phyloP scores from a whole-genome alignment of 2,329 filamentous ascomycete genomes.

The Cladophialophora chaetospira region DNA sequence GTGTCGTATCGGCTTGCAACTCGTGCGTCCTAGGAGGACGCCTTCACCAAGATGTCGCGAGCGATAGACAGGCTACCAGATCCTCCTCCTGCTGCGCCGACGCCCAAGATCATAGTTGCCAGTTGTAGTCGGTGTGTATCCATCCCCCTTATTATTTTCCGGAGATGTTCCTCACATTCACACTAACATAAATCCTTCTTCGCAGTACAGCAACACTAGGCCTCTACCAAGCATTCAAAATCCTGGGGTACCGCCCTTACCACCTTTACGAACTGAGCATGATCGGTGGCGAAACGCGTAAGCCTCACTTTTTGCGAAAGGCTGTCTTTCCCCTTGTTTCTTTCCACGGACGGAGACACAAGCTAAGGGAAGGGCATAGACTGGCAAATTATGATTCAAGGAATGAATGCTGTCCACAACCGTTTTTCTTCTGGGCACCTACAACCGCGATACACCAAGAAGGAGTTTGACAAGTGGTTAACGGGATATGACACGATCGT shows the following conservation, averaged over 20 bases:
- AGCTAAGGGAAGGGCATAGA: too few species aligned
- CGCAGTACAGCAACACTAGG: constrained; percentile 6
- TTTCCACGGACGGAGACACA: too few species aligned
- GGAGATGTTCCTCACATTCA: background rate
- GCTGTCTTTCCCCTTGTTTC: too few species aligned
- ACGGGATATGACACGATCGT: constrained; percentile 5
- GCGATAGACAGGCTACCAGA: constrained; percentile 4
- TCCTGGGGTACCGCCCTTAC: constrained; percentile 3
- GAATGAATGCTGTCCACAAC: background rate
- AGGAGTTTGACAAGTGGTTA: constrained; percentile 11
- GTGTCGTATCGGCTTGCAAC: too few species aligned
- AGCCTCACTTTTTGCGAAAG: too few species aligned
- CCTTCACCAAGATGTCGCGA: constrained; percentile 1
- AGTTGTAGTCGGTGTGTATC: constrained; percentile 6
- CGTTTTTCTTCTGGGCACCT: background rate
- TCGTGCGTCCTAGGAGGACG: background rate
- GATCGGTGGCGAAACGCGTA: background rate
- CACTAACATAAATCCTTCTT: background rate
- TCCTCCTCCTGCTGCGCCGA: background rate
- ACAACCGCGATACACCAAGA: constrained; percentile 4
- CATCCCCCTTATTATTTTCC: background rate
- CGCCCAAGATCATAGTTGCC: constrained; percentile 6
- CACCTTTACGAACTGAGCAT: constrained; percentile 7
- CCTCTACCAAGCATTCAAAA: constrained; percentile 8
- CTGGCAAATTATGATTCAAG: constrained; percentile 3